Evolutionary conservation across 139 green algal genomes (phyloP).

Genomic region (Chlamydomonas incerta): DNA sequence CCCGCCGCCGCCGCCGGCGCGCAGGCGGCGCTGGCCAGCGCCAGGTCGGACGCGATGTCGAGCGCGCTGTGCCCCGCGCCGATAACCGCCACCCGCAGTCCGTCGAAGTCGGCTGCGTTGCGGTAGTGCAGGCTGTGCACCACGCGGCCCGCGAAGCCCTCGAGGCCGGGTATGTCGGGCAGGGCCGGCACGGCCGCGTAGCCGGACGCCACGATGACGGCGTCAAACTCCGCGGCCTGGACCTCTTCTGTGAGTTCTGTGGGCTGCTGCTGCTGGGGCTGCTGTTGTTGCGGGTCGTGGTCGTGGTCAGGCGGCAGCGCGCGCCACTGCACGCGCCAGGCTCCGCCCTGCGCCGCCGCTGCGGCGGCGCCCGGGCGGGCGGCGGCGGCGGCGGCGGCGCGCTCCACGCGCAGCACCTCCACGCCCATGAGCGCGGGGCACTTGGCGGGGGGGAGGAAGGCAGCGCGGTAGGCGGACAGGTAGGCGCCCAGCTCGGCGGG

Average conservation of each 20-base stretch:
- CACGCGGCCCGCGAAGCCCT: constrained; percentile 1
- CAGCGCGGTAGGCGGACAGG: not conserved
- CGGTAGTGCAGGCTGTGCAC: constrained; percentile 11
- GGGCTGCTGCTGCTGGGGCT: not conserved
- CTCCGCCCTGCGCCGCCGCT: no score
- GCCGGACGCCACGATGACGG: constrained; percentile 13
- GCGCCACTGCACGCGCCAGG: no score
- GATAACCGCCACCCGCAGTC: not conserved
- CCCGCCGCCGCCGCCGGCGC: not conserved
- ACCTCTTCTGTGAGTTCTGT: no score
- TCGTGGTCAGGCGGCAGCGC: not conserved
- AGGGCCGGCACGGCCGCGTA: not conserved
- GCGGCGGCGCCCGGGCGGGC: no score
- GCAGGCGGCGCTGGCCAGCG: not conserved
- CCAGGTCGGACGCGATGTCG: constrained; percentile 28
- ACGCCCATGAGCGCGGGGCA: not conserved
- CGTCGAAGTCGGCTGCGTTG: not conserved
- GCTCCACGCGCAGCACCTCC: constrained; percentile 4
- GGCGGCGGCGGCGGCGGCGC: no score
- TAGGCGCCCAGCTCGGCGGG: not conserved
- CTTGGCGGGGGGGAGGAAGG: not conserved
- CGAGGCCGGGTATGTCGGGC: not conserved
- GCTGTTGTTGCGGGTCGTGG: not conserved
- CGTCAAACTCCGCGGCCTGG: not conserved
- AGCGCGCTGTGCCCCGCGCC: constrained; percentile 1